Conservation (phyloP, 495 filamentous ascomycete genomes). For the Extremus antarcticus region DNA sequence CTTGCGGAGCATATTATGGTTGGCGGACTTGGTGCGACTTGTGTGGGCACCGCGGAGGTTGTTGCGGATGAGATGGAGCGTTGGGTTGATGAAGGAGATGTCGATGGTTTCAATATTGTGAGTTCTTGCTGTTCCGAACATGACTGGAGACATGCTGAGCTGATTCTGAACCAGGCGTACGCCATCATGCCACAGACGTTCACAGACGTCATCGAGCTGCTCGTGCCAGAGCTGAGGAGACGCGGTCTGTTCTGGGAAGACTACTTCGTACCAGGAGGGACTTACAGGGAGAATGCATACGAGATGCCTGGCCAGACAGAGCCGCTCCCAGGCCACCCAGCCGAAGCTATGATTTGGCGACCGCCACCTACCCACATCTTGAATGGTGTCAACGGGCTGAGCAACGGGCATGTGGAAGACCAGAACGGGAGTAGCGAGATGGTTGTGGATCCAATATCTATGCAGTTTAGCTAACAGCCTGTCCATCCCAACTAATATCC, state of each 20-base stretch:
- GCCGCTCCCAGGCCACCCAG: constrained; percentile 6
- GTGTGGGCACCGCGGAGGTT: constrained; percentile 36
- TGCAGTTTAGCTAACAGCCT: background rate
- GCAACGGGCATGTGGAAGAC: background rate
- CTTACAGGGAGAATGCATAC: constrained; percentile 16
- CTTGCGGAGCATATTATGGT: constrained; percentile 49
- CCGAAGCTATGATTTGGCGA: constrained; percentile 12
- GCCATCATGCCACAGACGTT: constrained; percentile 51
- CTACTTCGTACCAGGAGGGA: constrained; percentile 14
- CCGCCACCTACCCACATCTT: background rate
- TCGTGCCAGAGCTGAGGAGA: constrained; percentile 47
- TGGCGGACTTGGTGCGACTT: constrained; percentile 43
- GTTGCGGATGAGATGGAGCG: constrained; percentile 42
- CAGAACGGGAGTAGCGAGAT: background rate
- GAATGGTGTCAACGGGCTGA: background rate
- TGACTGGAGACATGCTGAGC: no score
- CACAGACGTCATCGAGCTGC: constrained; percentile 48
- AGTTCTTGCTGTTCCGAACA: no score
- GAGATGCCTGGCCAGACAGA: constrained; percentile 10
- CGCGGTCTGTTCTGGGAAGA: constrained; percentile 37
- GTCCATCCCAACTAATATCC: background rate
- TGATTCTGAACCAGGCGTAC: constrained; percentile 35
- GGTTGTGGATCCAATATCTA: constrained; percentile 1
- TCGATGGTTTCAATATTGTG: constrained; percentile 44
- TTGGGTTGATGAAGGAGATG: constrained; percentile 38